Conservation (phyloP, 148 eudicot species). For the Vaccinium macrocarpon region DNA sequence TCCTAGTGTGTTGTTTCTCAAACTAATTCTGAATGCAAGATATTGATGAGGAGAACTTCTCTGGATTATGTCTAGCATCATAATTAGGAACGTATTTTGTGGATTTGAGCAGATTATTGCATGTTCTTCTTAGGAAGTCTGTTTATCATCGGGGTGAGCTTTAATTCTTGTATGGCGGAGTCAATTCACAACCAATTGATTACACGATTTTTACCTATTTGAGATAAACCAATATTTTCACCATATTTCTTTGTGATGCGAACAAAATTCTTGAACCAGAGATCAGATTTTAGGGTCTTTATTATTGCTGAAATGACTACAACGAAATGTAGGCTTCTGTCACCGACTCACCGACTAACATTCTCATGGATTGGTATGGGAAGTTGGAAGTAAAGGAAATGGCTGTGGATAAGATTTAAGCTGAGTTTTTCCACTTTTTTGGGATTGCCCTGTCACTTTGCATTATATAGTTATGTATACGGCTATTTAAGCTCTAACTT, state of each 20-base stretch:
- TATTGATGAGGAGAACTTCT: background rate
- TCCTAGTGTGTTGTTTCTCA: background rate
- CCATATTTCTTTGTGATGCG: background rate
- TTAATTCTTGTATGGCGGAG: background rate
- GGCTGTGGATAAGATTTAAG: background rate
- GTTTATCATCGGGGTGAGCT: background rate
- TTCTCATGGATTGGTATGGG: background rate
- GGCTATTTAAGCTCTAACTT: background rate
- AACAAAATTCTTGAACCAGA: background rate
- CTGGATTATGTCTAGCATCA: background rate
- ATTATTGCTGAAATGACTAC: background rate
- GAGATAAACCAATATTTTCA: background rate
- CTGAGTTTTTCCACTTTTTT: background rate
- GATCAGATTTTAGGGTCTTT: background rate
- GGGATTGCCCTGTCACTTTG: background rate
- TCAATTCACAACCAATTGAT: background rate
- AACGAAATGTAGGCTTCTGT: background rate
- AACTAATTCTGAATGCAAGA: background rate
- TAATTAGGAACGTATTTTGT: background rate
- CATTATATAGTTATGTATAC: background rate
- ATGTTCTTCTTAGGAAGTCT: background rate
- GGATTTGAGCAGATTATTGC: conserved; percentile 6
- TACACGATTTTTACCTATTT: background rate
- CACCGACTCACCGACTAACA: background rate
- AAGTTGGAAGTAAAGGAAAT: background rate